Evolutionary conservation across 2,329 filamentous ascomycete genomes (phyloP), one percentile per base, ranked within the genome.

Genomic region (Botryotinia narcissicola): DNA sequence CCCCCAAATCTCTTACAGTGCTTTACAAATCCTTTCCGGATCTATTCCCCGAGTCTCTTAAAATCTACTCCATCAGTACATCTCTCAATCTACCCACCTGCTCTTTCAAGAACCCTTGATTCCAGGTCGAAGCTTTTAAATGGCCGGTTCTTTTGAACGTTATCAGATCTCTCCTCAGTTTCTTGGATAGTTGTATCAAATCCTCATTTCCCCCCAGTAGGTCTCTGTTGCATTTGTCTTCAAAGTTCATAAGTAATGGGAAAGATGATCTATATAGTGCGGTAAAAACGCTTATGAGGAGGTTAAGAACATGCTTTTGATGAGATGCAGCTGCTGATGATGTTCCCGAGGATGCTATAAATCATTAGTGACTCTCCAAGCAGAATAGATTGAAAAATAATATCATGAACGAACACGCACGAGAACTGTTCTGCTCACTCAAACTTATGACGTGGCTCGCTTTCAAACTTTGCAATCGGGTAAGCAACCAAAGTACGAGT

Each of bases 221-320:
- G 25, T 77, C 77, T 57, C 73, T 71, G 40, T 78, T 78, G 22
- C 68, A 60, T 54, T 75, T 75, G 14, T 78, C 76, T 25, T 75
- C 75, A 61, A 80, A 77, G 63, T 78, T 71, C 35, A 79, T 76
- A 2, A 79, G 68, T 2, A 80, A 72, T 8, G 78, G 78, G 37
- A 76, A 77, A 5, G 75, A 76, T 5, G 77, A 78, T 44, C 77
- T 75, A 46, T 79, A 79, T 1, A 80, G 74, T 3, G 77, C 77
- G 51, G 76, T 73, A 40, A 79, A 76, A 16, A 78, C 78, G 9
- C 75, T 77, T 44, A 78, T 73, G 1, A 80, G 70, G 16, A 80
- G 75, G 61, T 76, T 76, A 25, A 79, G 70, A 4, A 71, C 54
- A 12, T 75, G 74, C 32, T 76, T 75, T 72, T 79, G 78, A 61